A percentile compares a stretch with the other conserved stretches of the same genome.
These are phyloP conservation scores for Syzygium jambos DNA, from an alignment of 345 rosid genomes.

Conservation along the genomic window DNA sequence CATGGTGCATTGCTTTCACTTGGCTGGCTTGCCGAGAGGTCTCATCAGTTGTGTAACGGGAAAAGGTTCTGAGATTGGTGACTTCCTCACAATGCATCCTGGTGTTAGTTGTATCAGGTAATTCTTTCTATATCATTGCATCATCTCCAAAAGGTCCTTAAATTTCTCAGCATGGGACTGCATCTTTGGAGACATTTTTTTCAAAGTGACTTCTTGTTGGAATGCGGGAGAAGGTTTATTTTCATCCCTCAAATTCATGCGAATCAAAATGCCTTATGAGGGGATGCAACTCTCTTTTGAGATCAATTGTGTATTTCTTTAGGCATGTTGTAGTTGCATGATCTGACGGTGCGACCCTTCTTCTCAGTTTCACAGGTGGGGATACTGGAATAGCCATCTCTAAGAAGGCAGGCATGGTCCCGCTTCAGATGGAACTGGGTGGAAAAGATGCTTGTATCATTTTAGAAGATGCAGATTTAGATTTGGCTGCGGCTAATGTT, in stretches of 20 bases:
- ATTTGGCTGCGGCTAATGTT: conserved; percentile 77
- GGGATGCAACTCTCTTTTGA: not conserved
- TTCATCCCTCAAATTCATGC: not conserved
- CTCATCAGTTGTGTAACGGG: conserved; percentile 90
- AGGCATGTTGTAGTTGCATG: not conserved
- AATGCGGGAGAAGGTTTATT: not conserved
- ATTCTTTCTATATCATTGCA: not conserved
- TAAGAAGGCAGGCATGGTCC: conserved; percentile 92
- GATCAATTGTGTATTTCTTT: not conserved
- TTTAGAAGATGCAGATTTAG: conserved; percentile 93
- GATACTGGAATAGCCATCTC: conserved; percentile 92
- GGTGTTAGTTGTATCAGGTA: conserved; percentile 92
- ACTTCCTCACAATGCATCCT: conserved; percentile 98
- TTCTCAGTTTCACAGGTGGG: conserved; percentile 86
- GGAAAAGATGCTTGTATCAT: conserved; percentile 99
- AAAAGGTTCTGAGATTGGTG: conserved; percentile 97
- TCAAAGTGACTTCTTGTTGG: not conserved
- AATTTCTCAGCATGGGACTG: not conserved
- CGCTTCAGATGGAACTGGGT: conserved; percentile 98
- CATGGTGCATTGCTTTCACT: conserved; percentile 97
- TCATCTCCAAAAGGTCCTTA: not conserved
- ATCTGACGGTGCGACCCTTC: not conserved
- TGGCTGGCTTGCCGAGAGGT: conserved; percentile 97
- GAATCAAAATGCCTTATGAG: not conserved
- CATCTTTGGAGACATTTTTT: not conserved